Percentiles rank a stretch among this genome's conserved stretches.
phyloP scores from a whole-genome alignment of 202 grass and related monocot species.

The Musa balbisiana region DNA sequence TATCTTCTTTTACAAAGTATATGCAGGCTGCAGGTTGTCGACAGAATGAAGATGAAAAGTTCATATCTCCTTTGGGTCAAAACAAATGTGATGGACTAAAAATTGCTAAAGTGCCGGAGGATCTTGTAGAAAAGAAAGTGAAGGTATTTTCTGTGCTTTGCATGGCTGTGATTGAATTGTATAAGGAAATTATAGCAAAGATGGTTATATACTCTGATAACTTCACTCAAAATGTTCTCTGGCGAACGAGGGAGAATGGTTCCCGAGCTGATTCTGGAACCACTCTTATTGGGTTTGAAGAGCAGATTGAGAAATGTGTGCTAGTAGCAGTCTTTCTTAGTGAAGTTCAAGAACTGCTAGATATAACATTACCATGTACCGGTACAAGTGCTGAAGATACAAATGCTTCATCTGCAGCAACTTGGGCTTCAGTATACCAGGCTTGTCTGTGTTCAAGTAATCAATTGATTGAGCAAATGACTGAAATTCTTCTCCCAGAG shows the following conservation, averaged over 20 bases:
- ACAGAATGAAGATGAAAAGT: conserved; percentile 30
- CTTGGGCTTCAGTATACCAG: conserved; percentile 77
- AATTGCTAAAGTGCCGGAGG: conserved; percentile 26
- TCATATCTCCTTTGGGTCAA: conserved; percentile 27
- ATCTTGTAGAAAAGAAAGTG: conserved; percentile 55
- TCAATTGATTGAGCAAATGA: conserved; percentile 85
- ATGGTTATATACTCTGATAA: conserved; percentile 52
- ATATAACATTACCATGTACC: conserved; percentile 32
- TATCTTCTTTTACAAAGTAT: conserved; percentile 65
- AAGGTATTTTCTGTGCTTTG: conserved; percentile 55
- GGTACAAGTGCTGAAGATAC: conserved; percentile 29
- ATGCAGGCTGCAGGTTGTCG: conserved; percentile 54
- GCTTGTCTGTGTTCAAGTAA: conserved; percentile 43
- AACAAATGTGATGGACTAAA: conserved; percentile 27
- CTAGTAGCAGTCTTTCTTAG: conserved; percentile 62
- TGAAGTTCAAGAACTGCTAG: conserved; percentile 64
- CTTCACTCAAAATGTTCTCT: conserved; percentile 37
- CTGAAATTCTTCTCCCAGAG: conserved; percentile 69
- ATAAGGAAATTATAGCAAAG: conserved; percentile 47
- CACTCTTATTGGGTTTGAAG: conserved; percentile 48
- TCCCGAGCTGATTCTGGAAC: conserved; percentile 41
- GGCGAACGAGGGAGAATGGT: conserved; percentile 36
- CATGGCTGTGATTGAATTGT: conserved; percentile 57
- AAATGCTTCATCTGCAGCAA: conserved; percentile 27
- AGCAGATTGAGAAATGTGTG: conserved; percentile 84